Percentiles rank a stretch among this genome's conserved stretches.
phyloP scores from a whole-genome alignment of 345 rosid genomes.

The Gossypium raimondii region DNA sequence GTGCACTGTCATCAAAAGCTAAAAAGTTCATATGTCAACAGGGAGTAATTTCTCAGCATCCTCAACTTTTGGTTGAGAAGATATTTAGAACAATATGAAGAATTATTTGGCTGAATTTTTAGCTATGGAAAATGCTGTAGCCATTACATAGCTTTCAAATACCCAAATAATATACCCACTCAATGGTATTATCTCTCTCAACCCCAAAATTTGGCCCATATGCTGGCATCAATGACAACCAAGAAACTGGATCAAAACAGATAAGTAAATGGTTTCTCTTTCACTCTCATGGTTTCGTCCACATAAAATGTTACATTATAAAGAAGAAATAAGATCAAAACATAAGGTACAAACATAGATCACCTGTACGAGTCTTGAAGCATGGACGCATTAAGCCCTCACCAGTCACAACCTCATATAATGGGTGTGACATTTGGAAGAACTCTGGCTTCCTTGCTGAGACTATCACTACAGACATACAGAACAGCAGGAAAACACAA shows the following conservation, averaged over 20 bases:
- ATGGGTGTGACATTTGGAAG: conserved; percentile 94
- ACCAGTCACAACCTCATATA: conserved; percentile 91
- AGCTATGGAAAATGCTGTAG: not conserved
- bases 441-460: conserved; percentile 98
- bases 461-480: conserved; percentile 56
- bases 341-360: conserved; percentile 17
- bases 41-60: not conserved
- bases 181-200: not conserved
- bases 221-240: not conserved
- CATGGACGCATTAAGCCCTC: conserved; percentile 97
- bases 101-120: not conserved
- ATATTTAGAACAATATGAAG: conserved; percentile 1
- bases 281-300: not conserved
- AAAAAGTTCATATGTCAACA: not conserved
- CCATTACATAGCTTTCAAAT: conserved; percentile 1
- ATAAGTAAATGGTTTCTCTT: not conserved
- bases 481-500: conserved; percentile 10
- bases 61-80: not conserved
- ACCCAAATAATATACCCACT: not conserved
- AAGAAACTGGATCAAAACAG: not conserved
- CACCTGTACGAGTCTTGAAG: conserved; percentile 85
- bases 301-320: not conserved
- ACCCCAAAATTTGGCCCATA: not conserved
- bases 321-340: conserved; percentile 11
- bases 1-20: not conserved